Conservation (phyloP, 2,329 filamentous ascomycete species). For the Colletotrichum noveboracense region DNA sequence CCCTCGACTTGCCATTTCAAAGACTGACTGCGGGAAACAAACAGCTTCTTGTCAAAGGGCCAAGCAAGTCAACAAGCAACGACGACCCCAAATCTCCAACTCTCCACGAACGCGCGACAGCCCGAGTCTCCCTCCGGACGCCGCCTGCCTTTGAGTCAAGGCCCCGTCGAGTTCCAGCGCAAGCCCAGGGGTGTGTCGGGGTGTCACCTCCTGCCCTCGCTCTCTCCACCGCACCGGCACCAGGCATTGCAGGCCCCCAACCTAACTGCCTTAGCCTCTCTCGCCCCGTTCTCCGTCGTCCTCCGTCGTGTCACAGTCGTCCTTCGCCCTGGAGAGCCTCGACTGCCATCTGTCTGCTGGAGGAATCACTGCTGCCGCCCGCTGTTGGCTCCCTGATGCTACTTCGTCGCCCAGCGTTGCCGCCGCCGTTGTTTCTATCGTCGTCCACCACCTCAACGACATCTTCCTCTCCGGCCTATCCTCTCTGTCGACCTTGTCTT, state of each 20-base stretch:
- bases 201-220: neutral
- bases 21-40: neutral
- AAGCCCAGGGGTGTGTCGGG: slow-evolving; percentile 5
- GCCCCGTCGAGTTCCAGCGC: neutral
- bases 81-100: neutral
- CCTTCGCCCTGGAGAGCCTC: neutral
- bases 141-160: neutral
- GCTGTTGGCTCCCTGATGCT: neutral
- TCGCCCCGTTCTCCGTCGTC: neutral
- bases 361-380: neutral
- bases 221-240: neutral
- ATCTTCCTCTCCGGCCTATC: neutral
- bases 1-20: neutral
- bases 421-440: neutral
- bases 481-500: neutral
- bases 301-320: neutral
- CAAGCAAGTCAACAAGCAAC: neutral
- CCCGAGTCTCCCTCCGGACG: neutral
- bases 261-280: neutral
- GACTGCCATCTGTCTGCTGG: neutral
- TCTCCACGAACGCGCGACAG: neutral
- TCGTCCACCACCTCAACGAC: neutral
- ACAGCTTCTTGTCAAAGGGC: neutral
- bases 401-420: neutral
- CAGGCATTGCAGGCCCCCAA: neutral